Evolutionary conservation across 129 eudicot genomes (phyloP).

Genomic region (Calendula officinalis): DNA sequence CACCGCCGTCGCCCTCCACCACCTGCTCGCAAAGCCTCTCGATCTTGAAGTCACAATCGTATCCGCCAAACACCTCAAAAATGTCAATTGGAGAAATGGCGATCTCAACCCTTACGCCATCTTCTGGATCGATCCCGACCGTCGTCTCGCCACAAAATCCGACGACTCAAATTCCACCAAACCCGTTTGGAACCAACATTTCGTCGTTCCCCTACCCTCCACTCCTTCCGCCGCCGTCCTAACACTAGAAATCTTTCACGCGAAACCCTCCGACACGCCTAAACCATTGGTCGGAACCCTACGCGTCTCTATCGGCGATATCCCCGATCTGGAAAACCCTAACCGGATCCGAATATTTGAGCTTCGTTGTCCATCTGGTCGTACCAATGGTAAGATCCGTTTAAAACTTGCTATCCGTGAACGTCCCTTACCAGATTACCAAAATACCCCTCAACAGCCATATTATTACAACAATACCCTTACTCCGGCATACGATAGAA

Average conservation of each 20-base stretch:
- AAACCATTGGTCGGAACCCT: constrained; percentile 59
- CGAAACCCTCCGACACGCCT: constrained; percentile 57
- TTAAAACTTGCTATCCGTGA: constrained; percentile 44
- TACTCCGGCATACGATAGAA: no score
- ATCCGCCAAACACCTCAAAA: constrained; percentile 70
- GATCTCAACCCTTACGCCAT: constrained; percentile 63
- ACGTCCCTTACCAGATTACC: not conserved
- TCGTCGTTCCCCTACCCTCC: constrained; percentile 43
- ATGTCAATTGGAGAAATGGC: constrained; percentile 73
- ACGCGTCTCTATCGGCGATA: constrained; percentile 40
- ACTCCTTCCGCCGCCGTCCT: constrained; percentile 42
- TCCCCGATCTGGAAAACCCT: constrained; percentile 32
- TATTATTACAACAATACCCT: no score
- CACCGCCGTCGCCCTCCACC: no score
- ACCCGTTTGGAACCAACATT: constrained; percentile 75
- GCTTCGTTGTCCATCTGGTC: constrained; percentile 69
- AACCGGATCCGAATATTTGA: constrained; percentile 33
- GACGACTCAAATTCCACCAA: constrained; percentile 56
- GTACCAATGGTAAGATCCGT: constrained; percentile 70
- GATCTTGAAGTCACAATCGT: constrained; percentile 67
- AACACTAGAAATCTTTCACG: constrained; percentile 62
- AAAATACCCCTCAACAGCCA: no score
- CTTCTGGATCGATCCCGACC: constrained; percentile 73
- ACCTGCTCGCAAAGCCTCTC: constrained; percentile 20
- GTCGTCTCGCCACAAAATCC: constrained; percentile 59